Evolutionary conservation across 768 basidiomycete species (phyloP), one percentile per base, ranked within the genome.

Genomic region (Cystofilobasidium capitatum): DNA sequence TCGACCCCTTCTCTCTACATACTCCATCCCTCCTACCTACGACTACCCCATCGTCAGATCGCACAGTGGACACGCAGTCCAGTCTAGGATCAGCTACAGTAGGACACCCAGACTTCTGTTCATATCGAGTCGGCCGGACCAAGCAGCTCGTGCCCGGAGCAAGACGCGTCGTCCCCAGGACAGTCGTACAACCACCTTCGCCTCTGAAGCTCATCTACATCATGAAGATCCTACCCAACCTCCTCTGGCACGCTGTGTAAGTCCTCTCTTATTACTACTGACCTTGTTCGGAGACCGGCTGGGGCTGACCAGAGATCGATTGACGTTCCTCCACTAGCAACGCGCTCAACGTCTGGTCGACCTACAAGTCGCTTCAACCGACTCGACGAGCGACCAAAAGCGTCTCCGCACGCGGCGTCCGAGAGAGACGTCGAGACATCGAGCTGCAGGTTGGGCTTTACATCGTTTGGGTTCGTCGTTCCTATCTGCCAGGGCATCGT

Each of bases 401-500:
- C 17, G 24, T 60, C 10, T 54, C 51, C 9, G 66, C 31, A 2
- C 20, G 66, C 22, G 36, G 13, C 13, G 20, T 36, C 10, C 33
- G 51, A 1, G 54, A 68, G 16, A 39, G 66, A 31, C 57, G 39
- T 31, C 51, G 66, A 16, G 54, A 68, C 17, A 44, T 57, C 39
- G 42, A 47, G 42, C 37, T 49, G 5, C 40, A 57, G 33, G 47
- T 68, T 20, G 61, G 4, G 3, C 33, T 62, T 10, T 68, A 60
- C 59, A 20, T 68, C 35, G 66, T 68, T 10, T 68, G 66, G 66
- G 65, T 66, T 8, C 24, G 65, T 59, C 62, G 13, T 0, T 10
- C 6, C 14, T 9, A 8, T 49, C 26, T 22, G 22, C 20, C 22
- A 13, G 9, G 22, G 31, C 7, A 36, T 29, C 8, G 31, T 10